These are phyloP conservation scores for Neobulgaria alba DNA, from an alignment of 2,329 filamentous ascomycete genomes.

Conservation along the genomic window DNA sequence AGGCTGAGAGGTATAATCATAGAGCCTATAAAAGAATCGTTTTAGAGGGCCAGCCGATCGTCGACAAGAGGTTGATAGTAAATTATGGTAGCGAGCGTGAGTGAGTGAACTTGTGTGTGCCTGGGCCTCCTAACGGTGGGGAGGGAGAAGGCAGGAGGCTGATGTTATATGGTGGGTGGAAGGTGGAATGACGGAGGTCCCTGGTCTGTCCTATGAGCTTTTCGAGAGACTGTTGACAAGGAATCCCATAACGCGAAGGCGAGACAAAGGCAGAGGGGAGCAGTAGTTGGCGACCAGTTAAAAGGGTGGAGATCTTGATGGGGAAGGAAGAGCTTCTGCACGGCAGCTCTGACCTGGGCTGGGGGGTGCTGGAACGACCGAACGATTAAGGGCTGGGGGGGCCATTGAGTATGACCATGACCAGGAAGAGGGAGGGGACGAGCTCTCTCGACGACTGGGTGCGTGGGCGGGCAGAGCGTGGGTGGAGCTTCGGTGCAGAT, in stretches of 20 bases:
- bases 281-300: no score
- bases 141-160: constrained; percentile 11
- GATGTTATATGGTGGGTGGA: constrained; percentile 21
- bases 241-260: constrained; percentile 5
- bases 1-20: constrained; percentile 8
- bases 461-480: no score
- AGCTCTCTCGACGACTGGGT: no score
- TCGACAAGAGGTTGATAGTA: background rate
- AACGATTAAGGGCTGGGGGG: no score
- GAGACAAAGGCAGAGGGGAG: no score
- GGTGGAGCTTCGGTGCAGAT: no score
- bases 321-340: no score
- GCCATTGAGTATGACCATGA: no score
- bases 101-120: constrained; percentile 3
- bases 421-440: no score
- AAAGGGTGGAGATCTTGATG: no score
- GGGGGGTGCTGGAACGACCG: no score
- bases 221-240: constrained; percentile 13
- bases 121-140: background rate
- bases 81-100: constrained; percentile 20
- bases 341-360: no score
- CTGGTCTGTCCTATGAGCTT: constrained; percentile 8
- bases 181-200: constrained; percentile 18
- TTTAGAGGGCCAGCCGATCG: background rate
- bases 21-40: background rate